Percentiles rank a stretch among this genome's conserved stretches.
phyloP scores from a whole-genome alignment of 495 filamentous ascomycete genomes.

The Talaromyces wortmannii region DNA sequence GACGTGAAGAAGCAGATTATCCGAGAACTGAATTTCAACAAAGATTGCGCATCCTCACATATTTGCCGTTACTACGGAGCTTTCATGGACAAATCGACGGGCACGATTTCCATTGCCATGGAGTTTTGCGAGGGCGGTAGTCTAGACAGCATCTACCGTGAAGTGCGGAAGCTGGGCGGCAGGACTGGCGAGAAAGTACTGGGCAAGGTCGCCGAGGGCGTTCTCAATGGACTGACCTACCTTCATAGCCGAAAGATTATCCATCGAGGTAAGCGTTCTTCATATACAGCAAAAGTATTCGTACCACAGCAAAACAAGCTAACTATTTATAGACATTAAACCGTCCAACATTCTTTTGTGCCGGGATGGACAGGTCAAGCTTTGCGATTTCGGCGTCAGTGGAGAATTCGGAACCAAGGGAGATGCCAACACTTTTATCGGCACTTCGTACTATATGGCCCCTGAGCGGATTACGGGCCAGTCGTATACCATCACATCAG shows the following conservation, averaged over 20 bases:
- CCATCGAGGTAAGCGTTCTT: slow-evolving; percentile 56
- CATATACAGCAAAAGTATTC: background rate
- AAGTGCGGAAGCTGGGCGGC: slow-evolving; percentile 90
- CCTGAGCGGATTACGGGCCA: slow-evolving; percentile 96
- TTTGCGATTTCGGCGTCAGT: slow-evolving; percentile 96
- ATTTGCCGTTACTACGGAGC: slow-evolving; percentile 97
- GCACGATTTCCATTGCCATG: slow-evolving; percentile 97
- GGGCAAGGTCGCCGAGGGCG: slow-evolving; percentile 95
- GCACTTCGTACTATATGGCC: slow-evolving; percentile 98
- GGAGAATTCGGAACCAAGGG: slow-evolving; percentile 98
- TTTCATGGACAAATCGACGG: slow-evolving; percentile 85
- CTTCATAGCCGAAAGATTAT: slow-evolving; percentile 97
- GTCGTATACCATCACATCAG: slow-evolving; percentile 95
- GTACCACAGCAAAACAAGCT: background rate
- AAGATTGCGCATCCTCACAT: slow-evolving; percentile 86
- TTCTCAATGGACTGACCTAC: slow-evolving; percentile 90
- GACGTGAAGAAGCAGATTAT: slow-evolving; percentile 98
- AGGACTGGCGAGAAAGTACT: slow-evolving; percentile 95
- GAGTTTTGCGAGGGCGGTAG: slow-evolving; percentile 97
- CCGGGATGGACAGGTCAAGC: slow-evolving; percentile 87
- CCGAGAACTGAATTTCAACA: slow-evolving; percentile 94
- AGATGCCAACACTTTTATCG: slow-evolving; percentile 98
- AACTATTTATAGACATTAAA: slow-evolving; percentile 68
- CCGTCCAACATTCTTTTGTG: slow-evolving; percentile 95
- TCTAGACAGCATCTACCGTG: slow-evolving; percentile 91